Conservation (phyloP, 2,329 filamentous ascomycete genomes). For the Thielaviopsis musarum region DNA sequence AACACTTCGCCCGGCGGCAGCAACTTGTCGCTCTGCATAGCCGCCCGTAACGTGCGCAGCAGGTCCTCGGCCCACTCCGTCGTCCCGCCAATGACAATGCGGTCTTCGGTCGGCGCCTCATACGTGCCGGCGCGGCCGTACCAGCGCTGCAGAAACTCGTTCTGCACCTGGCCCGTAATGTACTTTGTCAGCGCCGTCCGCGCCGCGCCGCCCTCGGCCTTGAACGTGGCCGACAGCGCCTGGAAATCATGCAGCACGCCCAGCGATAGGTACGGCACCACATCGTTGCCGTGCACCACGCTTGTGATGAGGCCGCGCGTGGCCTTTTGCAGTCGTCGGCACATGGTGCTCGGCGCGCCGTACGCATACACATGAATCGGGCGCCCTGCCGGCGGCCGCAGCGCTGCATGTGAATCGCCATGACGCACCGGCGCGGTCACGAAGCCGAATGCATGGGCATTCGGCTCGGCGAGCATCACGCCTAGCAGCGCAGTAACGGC, state of each 20-base stretch:
- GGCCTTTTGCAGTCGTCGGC: conserved; percentile 47
- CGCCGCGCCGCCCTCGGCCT: conserved; percentile 50
- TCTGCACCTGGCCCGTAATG: conserved; percentile 47
- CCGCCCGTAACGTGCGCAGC: conserved; percentile 46
- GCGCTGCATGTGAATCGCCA: conserved; percentile 7
- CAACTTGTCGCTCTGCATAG: conserved; percentile 53
- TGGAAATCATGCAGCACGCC: conserved; percentile 62
- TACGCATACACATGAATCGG: conserved; percentile 69
- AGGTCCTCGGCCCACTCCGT: conserved; percentile 49
- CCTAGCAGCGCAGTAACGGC: conserved; percentile 54
- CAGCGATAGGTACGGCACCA: conserved; percentile 57
- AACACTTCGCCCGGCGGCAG: conserved; percentile 65
- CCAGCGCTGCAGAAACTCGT: conserved; percentile 45
- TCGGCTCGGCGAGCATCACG: conserved; percentile 52
- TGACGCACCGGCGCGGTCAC: conserved; percentile 35
- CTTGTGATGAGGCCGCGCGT: conserved; percentile 62
- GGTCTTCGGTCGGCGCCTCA: conserved; percentile 13
- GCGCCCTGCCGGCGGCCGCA: conserved; percentile 38
- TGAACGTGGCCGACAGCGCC: conserved; percentile 54
- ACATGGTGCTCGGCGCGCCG: conserved; percentile 58
- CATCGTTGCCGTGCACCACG: conserved; percentile 53
- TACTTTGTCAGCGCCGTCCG: conserved; percentile 49
- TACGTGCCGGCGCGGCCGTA: conserved; percentile 27
- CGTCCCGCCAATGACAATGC: conserved; percentile 34
- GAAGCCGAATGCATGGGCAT: conserved; percentile 34